These are phyloP conservation scores for Talaromyces verruculosus DNA, from an alignment of 2,329 filamentous ascomycete genomes.

Conservation along the genomic window DNA sequence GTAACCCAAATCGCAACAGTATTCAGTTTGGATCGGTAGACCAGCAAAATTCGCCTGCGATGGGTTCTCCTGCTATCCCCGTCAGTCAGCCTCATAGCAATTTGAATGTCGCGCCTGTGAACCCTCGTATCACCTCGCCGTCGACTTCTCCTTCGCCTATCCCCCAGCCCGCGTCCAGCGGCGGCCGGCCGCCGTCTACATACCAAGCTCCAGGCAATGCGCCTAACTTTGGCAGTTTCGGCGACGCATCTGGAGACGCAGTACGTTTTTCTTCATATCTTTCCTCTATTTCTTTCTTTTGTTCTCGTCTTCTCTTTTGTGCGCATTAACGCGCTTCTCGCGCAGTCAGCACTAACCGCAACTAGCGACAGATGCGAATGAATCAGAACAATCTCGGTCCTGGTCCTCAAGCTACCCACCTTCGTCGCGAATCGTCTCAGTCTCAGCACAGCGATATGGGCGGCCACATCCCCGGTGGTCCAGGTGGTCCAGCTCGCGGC, in stretches of 20 bases:
- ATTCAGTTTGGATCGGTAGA: slow-evolving; percentile 80
- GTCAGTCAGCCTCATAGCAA: slow-evolving; percentile 43
- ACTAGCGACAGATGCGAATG: slow-evolving; percentile 68
- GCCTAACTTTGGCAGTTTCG: slow-evolving; percentile 79
- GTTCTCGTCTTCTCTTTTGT: slow-evolving; percentile 20
- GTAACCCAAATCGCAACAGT: slow-evolving; percentile 48
- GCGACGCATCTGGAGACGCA: slow-evolving; percentile 59
- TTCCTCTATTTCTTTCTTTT: slow-evolving; percentile 24
- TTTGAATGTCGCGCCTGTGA: slow-evolving; percentile 54
- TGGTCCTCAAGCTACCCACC: slow-evolving; percentile 69
- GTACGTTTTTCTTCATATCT: slow-evolving; percentile 32
- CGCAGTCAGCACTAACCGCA: slow-evolving; percentile 22
- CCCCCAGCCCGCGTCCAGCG: slow-evolving; percentile 80
- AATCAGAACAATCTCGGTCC: slow-evolving; percentile 62
- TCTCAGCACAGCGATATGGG: slow-evolving; percentile 74
- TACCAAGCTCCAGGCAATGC: slow-evolving; percentile 69
- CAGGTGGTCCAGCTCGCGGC: slow-evolving; percentile 55
- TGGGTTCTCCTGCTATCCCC: slow-evolving; percentile 58
- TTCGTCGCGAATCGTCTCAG: slow-evolving; percentile 82
- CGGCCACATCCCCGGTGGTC: slow-evolving; percentile 55
- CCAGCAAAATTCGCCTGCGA: slow-evolving; percentile 63
- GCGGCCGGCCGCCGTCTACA: slow-evolving; percentile 75
- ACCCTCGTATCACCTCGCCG: slow-evolving; percentile 77
- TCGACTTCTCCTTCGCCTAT: slow-evolving; percentile 90
- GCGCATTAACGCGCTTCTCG: slow-evolving; percentile 18